Percentiles rank a stretch among this genome's conserved stretches.
phyloP scores from a whole-genome alignment of 2,329 filamentous ascomycete species.

The Talaromyces sp. region DNA sequence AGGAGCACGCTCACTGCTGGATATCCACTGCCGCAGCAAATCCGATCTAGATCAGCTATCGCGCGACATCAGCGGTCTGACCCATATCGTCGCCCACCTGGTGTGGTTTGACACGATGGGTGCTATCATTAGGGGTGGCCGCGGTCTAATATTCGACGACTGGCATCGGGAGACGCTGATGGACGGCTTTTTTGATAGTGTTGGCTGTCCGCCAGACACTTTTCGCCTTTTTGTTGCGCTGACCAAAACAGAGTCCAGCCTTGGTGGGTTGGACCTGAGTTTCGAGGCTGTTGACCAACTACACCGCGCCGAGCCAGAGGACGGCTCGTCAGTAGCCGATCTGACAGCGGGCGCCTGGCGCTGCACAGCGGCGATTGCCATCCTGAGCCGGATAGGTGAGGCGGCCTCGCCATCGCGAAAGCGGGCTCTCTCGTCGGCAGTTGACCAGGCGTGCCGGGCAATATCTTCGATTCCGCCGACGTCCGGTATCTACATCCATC shows the following conservation, averaged over 20 bases:
- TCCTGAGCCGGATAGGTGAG: conserved; percentile 16
- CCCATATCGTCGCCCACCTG: conserved; percentile 34
- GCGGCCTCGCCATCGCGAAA: conserved; percentile 6
- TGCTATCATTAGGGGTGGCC: conserved; percentile 17
- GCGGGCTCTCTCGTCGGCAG: conserved; percentile 22
- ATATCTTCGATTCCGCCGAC: conserved; percentile 25
- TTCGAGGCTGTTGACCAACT: conserved; percentile 13
- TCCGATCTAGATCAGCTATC: conserved; percentile 30
- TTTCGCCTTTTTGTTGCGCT: conserved; percentile 33
- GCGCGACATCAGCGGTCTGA: conserved; percentile 27
- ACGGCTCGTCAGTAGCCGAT: conserved; percentile 11
- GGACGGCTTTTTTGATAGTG: conserved; percentile 29
- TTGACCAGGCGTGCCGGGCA: conserved; percentile 30
- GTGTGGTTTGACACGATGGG: conserved; percentile 39
- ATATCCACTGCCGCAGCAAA: conserved; percentile 33
- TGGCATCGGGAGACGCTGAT: conserved; percentile 35
- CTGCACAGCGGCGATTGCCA: conserved; percentile 31
- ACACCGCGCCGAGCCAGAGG: conserved; percentile 8
- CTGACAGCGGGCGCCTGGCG: conserved; percentile 27
- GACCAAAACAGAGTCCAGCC: conserved; percentile 19
- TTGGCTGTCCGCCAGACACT: conserved; percentile 34
- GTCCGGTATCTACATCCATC: conserved; percentile 36
- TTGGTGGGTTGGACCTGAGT: conserved; percentile 4
- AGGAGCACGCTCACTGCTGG: conserved; percentile 36
- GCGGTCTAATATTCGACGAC: conserved; percentile 32